Conservation (phyloP, 345 rosid genomes). For the Gossypium australe region DNA sequence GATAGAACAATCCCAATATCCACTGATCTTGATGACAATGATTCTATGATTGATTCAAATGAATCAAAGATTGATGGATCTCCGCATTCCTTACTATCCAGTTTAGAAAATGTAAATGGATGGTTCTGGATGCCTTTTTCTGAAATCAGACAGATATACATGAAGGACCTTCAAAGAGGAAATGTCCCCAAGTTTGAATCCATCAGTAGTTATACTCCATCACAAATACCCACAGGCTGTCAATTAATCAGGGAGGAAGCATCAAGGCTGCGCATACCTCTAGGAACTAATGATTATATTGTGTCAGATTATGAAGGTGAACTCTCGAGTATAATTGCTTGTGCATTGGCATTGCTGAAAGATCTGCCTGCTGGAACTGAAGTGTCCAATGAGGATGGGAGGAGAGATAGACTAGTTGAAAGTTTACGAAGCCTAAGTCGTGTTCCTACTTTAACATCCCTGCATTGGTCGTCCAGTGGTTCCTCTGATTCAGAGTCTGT, state of each 20-base stretch:
- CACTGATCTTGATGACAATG: conserved; percentile 18
- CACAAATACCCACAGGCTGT: conserved; percentile 38
- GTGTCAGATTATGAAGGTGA: conserved; percentile 89
- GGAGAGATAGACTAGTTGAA: conserved; percentile 32
- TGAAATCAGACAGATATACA: conserved; percentile 49
- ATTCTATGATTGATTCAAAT: conserved; percentile 21
- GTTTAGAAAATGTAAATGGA: conserved; percentile 41
- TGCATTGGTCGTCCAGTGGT: conserved; percentile 50
- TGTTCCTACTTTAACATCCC: conserved; percentile 37
- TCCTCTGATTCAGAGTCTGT: conserved; percentile 51
- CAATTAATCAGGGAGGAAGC: conserved; percentile 72
- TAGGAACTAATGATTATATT: conserved; percentile 43
- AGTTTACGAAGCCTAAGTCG: conserved; percentile 25
- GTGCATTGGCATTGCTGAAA: conserved; percentile 63
- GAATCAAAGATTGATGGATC: conserved; percentile 26
- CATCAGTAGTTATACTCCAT: conserved; percentile 32
- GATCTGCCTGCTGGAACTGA: conserved; percentile 28
- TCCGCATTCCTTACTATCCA: conserved; percentile 27
- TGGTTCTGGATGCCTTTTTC: conserved; percentile 89
- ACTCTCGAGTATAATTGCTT: conserved; percentile 87
- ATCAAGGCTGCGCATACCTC: conserved; percentile 64
- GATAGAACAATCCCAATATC: conserved; percentile 37
- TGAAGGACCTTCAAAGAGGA: conserved; percentile 56
- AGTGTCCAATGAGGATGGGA: conserved; percentile 24
- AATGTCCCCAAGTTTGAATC: conserved; percentile 49